Base-by-base conservation (phyloP, 345 rosid species). In the Populus ilicifolia region DNA sequence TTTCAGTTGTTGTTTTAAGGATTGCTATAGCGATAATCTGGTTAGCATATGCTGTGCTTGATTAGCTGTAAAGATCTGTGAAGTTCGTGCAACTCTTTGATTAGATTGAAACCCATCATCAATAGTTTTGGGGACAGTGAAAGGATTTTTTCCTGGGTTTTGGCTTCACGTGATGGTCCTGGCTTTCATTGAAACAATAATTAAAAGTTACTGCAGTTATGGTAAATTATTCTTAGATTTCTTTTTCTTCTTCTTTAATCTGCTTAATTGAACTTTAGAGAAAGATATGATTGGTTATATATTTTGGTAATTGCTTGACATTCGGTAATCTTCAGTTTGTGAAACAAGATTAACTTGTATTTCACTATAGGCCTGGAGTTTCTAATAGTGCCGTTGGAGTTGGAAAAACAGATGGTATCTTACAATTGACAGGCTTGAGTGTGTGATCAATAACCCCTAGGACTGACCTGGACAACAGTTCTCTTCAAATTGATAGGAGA, bases 361-460 rank as follows among this genome's bases (percentile, higher is more conserved):
- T 59, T 72, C 81, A 63, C 67, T 89, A 74, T 78, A 96, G 98
- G 88, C 90, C 83, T 41, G 98, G 94, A 82, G 83, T 86, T 69
- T 82, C 80, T 78, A 88, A 89, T 88, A 96, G 98, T 83, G 71
- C 89, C 77, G 81, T 78, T 77, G 88, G 89, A 71, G 86, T 81
- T 82, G 98, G 94, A 78, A 93, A 92, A 84, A 78, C 89, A 73
- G 98, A 92, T 84, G 85, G 73, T 76, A 74, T 84, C 79, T 81
- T 90, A 21, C 98, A 84, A 76, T 88, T 82, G 79, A 76, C 87
- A 67, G 84, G 95, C 83, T 84, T 86, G 88, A 82, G 85, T 50
- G 87, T 78, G 39, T 90, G 97, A 30, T 85, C 91, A 76, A 86
- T 92, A 70, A 75, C 85, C 73, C 84, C 97, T 63, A 87, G 90